These are phyloP conservation scores for Xylaria sp. DNA, from an alignment of 2,329 filamentous ascomycete species.

Conservation along the genomic window DNA sequence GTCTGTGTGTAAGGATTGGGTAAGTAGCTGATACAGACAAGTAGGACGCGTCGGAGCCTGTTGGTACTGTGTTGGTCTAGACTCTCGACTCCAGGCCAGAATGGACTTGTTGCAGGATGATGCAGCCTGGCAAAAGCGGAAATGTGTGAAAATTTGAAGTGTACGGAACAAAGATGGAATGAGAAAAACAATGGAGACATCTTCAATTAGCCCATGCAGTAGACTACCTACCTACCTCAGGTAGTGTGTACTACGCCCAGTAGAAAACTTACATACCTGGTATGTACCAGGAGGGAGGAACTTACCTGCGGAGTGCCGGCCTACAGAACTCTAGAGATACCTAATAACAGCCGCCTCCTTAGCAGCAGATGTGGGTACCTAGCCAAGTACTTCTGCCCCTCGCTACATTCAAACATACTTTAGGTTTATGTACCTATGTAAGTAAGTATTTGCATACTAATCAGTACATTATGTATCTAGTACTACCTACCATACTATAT, in stretches of 20 bases:
- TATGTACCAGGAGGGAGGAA: too few relatives aligned
- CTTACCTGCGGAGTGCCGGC: background rate
- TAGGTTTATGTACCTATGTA: too few relatives aligned
- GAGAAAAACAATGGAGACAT: background rate
- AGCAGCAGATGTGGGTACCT: too few relatives aligned
- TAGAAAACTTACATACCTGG: too few relatives aligned
- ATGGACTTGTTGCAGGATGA: slow-evolving; percentile 26
- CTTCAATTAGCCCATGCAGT: background rate
- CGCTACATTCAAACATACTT: too few relatives aligned
- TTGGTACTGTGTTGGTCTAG: slow-evolving; percentile 31
- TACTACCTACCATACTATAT: too few relatives aligned
- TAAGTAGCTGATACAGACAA: background rate
- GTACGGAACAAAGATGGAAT: background rate
- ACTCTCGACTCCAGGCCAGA: slow-evolving; percentile 26
- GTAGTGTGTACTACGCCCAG: too few relatives aligned
- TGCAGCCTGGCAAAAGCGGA: slow-evolving; percentile 34
- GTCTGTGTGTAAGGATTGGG: slow-evolving; percentile 12
- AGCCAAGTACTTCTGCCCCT: too few relatives aligned
- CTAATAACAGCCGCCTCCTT: too few relatives aligned
- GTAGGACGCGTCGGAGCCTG: slow-evolving; percentile 29
- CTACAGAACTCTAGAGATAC: background rate
- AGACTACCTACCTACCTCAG: background rate
- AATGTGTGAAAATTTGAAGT: slow-evolving; percentile 36
- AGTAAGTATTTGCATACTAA: too few relatives aligned
- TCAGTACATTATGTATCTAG: too few relatives aligned